Evolutionary conservation across 2,329 filamentous ascomycete genomes (phyloP), one percentile per base, ranked within the genome.

Genomic region (Didymella keratinophila): DNA sequence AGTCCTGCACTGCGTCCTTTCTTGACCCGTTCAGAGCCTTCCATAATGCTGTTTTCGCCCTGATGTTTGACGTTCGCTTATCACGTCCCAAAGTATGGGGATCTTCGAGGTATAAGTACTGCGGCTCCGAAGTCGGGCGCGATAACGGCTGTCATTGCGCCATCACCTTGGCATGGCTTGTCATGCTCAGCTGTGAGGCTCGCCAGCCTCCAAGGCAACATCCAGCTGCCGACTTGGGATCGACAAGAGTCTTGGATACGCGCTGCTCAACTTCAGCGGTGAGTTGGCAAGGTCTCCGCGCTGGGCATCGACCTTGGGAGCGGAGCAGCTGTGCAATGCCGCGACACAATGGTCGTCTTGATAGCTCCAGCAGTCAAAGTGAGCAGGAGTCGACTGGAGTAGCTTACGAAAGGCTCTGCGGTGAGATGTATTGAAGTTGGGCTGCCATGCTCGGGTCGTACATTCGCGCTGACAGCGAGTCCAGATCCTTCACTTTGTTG

Each of bases 131-230:
- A 55, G 21, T 56, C 57, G 57, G 57, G 47, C 28, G 57, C 57
- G 52, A 60, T 60, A 39, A 48, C 46, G 37, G 47, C 52, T 55
- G 41, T 21, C 46, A 55, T 56, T 55, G 43, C 57, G 52, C 57
- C 42, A 59, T 59, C 56, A 51, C 41, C 56, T 59, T 59, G 56
- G 56, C 56, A 20, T 39, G 51, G 46, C 56, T 59, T 59, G 56
- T 59, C 56, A 21, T 41, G 41, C 56, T 59, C 51, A 53, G 56
- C 45, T 54, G 12, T 30, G 45, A 54, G 32, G 27, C 50, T 54
- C 41, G 50, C 50, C 45, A 58, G 41, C 46, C 20, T 54, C 50
- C 50, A 45, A 54, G 50, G 37, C 20, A 25, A 25, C 39, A 21
- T 16, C 8, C 23, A 34, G 32, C 32, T 49, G 10, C 55, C 49